Base-by-base conservation (phyloP, 1,139 yeast genomes). In the Saccharomyces hybrid region DNA sequence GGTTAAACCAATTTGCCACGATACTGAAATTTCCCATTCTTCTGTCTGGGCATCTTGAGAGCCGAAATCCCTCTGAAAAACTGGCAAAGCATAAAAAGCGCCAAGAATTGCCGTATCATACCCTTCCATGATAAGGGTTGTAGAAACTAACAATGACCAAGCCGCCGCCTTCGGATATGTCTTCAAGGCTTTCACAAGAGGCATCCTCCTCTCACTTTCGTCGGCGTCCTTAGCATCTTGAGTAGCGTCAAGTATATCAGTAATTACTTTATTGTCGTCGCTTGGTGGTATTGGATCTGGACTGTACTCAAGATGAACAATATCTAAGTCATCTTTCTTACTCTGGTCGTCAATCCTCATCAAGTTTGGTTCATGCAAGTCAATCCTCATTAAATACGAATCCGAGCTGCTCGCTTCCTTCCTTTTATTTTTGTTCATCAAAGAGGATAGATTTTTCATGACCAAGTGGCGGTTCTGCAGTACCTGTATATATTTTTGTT, bases 141-240 rank as follows among this genome's bases (percentile, higher is more conserved):
- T 59, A 4, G 75, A 71, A 56, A 76, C 66, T 13, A 75, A 66
- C 31, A 71, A 56, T 3, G 78, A 73, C 78, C 78, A 76, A 55
- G 72, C 56, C 4, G 72, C 71, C 14, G 78, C 77, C 8, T n/a
- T n/a, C 9, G 38, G 38, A 32, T 32, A 32, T 8, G 38, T 13
- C 2, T 32, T 32, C 38, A 32, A 32, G 2, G 38, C 38, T 32
- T 1, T 32, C 38, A 4, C 7, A n/a, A 32, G 38, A 2, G 38
- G 38, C 38, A 32, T 32, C 5, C 16, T 6, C 5, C 38, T 32
- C 5, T 32, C 38, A 13, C 38, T 32, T 13, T 32, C 38, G 14
- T 32, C 38, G 3, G 38, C 38, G 7, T 32, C 38, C 38, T 32
- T 11, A 5, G 38, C 38, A 32, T 32, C 38, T 6, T 32, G 7